Evolutionary conservation across 345 rosid species (phyloP).

Genomic region (Garcia nutans): DNA sequence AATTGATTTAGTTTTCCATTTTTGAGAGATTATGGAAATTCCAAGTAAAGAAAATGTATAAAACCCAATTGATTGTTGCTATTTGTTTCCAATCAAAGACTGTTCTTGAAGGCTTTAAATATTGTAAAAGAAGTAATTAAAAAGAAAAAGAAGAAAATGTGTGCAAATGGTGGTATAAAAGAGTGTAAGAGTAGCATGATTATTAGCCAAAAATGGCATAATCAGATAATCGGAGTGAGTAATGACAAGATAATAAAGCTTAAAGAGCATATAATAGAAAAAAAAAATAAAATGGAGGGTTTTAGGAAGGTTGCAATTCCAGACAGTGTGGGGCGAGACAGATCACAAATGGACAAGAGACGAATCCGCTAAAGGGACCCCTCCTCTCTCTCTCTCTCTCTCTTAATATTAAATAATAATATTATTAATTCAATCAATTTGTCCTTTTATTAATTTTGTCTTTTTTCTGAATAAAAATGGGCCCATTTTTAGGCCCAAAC

Average conservation of each 20-base stretch:
- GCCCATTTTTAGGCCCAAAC: not conserved
- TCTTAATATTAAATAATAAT: not conserved
- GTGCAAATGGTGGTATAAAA: not conserved
- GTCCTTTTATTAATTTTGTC: not conserved
- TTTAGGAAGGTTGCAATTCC: not conserved
- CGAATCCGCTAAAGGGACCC: slow-evolving; percentile 13
- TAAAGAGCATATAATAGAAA: no score
- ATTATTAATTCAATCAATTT: not conserved
- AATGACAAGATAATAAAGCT: not conserved
- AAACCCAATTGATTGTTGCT: slow-evolving; percentile 5
- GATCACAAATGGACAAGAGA: slow-evolving; percentile 24
- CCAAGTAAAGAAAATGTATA: slow-evolving; percentile 16
- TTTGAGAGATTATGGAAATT: slow-evolving; percentile 2
- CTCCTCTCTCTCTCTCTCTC: not conserved
- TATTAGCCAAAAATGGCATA: slow-evolving; percentile 1
- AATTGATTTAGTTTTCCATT: not conserved
- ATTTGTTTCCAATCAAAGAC: not conserved
- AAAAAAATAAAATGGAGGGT: not conserved
- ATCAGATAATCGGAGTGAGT: no score
- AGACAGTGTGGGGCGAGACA: not conserved
- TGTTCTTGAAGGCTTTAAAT: not conserved
- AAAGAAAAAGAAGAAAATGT: not conserved
- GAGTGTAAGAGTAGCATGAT: not conserved
- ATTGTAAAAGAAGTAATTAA: not conserved
- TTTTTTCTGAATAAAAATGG: not conserved